Conservation (phyloP, 768 basidiomycete genomes). For the Amanita jacksonii region DNA sequence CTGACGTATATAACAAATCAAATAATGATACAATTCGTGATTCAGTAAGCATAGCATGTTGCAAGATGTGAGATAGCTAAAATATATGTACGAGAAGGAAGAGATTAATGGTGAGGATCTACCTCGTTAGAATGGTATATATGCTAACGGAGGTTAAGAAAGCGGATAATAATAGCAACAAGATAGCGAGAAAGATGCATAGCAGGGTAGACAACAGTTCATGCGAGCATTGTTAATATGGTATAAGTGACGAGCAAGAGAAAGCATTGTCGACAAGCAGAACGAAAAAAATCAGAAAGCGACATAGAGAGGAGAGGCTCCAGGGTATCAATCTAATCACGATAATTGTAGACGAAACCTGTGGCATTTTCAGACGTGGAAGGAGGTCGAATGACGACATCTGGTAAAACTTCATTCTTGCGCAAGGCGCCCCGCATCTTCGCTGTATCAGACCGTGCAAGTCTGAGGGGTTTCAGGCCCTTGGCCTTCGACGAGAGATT, state of each 20-base stretch:
- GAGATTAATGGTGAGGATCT: not conserved
- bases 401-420: constrained; percentile 46
- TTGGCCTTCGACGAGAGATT: constrained; percentile 25
- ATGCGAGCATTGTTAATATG: not conserved
- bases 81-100: not conserved
- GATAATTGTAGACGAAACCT: not conserved
- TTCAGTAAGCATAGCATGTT: not conserved
- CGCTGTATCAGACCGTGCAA: constrained; percentile 53
- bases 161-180: not conserved
- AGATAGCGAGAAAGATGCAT: not conserved
- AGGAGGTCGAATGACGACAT: constrained; percentile 53
- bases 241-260: not conserved
- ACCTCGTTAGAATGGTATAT: not conserved
- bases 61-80: no score
- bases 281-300: not conserved
- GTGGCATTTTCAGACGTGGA: constrained; percentile 21
- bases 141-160: not conserved
- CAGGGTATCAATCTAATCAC: not conserved
- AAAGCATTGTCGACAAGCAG: not conserved
- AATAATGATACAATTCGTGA: no score
- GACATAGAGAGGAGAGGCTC: not conserved
- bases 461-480: constrained; percentile 49
- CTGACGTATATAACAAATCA: no score
- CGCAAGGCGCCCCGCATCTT: constrained; percentile 50
- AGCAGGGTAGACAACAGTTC: not conserved